phyloP scores from a whole-genome alignment of 768 basidiomycete genomes.

The Heimioporus sp. region DNA sequence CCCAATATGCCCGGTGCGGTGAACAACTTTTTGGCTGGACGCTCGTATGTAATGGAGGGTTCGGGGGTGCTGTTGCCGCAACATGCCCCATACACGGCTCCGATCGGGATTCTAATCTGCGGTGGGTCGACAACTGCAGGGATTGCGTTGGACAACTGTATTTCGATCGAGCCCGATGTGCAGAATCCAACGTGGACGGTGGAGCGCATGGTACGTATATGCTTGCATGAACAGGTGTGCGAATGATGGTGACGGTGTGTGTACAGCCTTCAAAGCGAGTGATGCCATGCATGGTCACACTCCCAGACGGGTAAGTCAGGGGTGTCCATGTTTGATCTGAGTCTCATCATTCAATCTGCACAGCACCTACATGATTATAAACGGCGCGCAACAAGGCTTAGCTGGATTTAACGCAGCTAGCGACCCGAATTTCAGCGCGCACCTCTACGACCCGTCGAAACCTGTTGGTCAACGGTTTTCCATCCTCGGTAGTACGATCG shows the following conservation, averaged over 20 bases:
- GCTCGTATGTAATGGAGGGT: slow-evolving; percentile 78
- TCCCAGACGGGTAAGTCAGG: slow-evolving; percentile 43
- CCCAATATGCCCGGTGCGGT: slow-evolving; percentile 79
- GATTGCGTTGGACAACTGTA: slow-evolving; percentile 64
- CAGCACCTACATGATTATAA: slow-evolving; percentile 69
- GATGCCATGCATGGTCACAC: slow-evolving; percentile 70
- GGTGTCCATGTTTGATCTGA: neutral
- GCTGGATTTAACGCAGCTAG: slow-evolving; percentile 72
- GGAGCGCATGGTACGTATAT: slow-evolving; percentile 69
- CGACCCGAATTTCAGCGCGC: slow-evolving; percentile 59
- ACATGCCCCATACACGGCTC: slow-evolving; percentile 69
- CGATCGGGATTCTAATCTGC: slow-evolving; percentile 64
- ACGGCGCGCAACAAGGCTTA: slow-evolving; percentile 67
- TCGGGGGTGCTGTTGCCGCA: slow-evolving; percentile 69
- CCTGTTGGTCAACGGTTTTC: slow-evolving; percentile 62
- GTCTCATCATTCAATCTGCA: slow-evolving; percentile 32
- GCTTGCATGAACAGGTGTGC: neutral
- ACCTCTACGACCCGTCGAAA: slow-evolving; percentile 67
- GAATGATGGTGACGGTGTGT: neutral
- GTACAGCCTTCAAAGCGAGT: slow-evolving; percentile 66
- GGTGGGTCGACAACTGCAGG: slow-evolving; percentile 66
- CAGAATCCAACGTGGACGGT: slow-evolving; percentile 61
- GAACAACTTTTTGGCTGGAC: slow-evolving; percentile 66
- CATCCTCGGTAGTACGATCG: slow-evolving; percentile 63
- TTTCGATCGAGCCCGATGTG: slow-evolving; percentile 64